Evolutionary conservation across 2,329 filamentous ascomycete genomes (phyloP).

Genomic region (Zasmidium cellare): DNA sequence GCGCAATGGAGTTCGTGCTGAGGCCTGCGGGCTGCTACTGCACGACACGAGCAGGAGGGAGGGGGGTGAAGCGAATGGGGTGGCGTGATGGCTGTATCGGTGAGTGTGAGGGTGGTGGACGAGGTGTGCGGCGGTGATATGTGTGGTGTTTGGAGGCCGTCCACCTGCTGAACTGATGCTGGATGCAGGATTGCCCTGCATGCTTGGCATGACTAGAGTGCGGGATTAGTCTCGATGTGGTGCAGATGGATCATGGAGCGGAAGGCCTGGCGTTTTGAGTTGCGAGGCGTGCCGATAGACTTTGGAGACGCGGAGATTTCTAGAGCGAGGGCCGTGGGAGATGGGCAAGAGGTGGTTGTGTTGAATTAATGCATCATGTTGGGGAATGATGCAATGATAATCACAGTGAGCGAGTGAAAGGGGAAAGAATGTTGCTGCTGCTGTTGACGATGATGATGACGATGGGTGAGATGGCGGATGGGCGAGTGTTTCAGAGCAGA

Average conservation of each 20-base stretch:
- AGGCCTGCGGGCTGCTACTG: background rate
- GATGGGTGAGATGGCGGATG: background rate
- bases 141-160: background rate
- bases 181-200: background rate
- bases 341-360: too few species aligned
- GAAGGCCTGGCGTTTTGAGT: background rate
- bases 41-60: background rate
- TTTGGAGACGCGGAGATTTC: conserved; percentile 2
- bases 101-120: background rate
- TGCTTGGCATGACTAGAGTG: background rate
- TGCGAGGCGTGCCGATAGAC: conserved; percentile 5
- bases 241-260: background rate
- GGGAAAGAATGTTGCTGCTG: background rate
- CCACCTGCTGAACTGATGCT: conserved; percentile 1
- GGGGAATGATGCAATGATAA: too few species aligned
- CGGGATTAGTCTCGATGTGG: background rate
- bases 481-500: background rate
- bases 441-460: background rate
- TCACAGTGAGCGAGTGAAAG: background rate
- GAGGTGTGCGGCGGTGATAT: too few species aligned
- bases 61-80: background rate
- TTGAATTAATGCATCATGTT: too few species aligned
- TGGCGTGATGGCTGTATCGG: background rate
- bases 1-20: conserved; percentile 10
- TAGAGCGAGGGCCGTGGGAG: too few species aligned